phyloP scores from a whole-genome alignment of 1,284 basidiomycete genomes.

The Wallemia hederae region DNA sequence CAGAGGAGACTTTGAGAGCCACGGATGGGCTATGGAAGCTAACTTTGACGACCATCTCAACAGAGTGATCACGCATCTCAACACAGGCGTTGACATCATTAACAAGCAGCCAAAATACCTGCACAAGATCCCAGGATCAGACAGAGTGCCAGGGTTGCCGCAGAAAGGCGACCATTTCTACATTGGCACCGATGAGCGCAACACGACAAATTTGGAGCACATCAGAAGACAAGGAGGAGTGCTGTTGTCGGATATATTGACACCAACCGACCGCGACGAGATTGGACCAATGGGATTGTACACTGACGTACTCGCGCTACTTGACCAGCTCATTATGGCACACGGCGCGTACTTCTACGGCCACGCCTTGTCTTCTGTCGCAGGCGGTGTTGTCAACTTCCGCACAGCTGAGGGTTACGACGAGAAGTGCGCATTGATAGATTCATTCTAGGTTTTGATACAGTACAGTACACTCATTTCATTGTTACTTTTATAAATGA shows the following conservation, averaged over 20 bases:
- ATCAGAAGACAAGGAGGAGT: background rate
- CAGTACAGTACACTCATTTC: background rate
- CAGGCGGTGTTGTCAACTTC: background rate
- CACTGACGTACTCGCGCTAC: background rate
- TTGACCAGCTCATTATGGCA: background rate
- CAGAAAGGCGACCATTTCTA: background rate
- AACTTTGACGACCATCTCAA: background rate
- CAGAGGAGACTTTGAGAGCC: background rate
- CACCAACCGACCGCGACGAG: background rate
- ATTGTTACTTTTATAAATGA: background rate
- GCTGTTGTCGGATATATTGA: background rate
- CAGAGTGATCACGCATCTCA: background rate
- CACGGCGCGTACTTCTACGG: slow-evolving; percentile 1
- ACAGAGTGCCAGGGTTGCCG: background rate
- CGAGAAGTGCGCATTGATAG: background rate
- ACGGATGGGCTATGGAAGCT: slow-evolving; percentile 1
- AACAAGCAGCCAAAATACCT: background rate
- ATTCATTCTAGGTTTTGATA: no score
- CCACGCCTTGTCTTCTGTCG: background rate
- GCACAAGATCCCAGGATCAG: background rate
- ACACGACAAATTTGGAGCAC: background rate
- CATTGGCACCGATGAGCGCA: background rate
- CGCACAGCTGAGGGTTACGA: background rate
- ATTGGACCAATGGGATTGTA: background rate
- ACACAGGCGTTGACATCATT: background rate